Evolutionary conservation across 208 protist species (phyloP).

Genomic region (Crithidia sp.): DNA sequence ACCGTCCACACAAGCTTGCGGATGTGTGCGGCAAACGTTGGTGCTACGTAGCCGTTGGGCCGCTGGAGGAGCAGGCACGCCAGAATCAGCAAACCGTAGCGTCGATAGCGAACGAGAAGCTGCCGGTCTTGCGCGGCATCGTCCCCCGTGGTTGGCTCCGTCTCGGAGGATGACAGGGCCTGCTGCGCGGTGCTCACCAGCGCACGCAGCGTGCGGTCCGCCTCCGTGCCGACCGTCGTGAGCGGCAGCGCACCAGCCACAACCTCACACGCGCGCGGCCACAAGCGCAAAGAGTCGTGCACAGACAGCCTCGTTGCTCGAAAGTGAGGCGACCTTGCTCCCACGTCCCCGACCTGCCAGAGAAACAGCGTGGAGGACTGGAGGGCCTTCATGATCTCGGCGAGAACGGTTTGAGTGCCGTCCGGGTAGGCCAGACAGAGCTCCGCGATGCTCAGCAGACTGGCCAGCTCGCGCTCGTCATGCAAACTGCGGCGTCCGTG

Average conservation of each 20-base stretch:
- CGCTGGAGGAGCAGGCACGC: constrained; percentile 32
- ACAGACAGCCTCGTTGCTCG: background rate
- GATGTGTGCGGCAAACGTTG: constrained; percentile 2
- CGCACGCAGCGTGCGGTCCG: constrained; percentile 26
- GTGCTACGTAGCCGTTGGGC: constrained; percentile 17
- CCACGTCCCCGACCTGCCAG: constrained; percentile 13
- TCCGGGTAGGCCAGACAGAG: constrained; percentile 31
- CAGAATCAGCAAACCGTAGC: constrained; percentile 27
- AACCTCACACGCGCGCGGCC: constrained; percentile 44
- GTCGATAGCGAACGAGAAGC: constrained; percentile 12
- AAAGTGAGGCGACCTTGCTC: background rate
- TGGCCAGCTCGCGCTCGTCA: constrained; percentile 11
- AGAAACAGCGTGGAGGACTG: constrained; percentile 28
- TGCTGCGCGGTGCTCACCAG: constrained; percentile 14
- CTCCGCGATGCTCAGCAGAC: constrained; percentile 41
- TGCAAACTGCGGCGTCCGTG: constrained; percentile 24
- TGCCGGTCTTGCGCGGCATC: background rate
- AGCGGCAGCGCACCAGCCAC: constrained; percentile 30
- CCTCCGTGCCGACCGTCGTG: constrained; percentile 26
- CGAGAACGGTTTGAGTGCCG: constrained; percentile 47
- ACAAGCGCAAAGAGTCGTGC: constrained; percentile 11
- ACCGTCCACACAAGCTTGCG: constrained; percentile 10
- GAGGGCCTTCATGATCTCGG: constrained; percentile 48
- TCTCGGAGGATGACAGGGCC: background rate
- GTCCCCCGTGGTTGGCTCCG: background rate